Conservation (phyloP, 2,329 filamentous ascomycete species). For the Fusarium citri region DNA sequence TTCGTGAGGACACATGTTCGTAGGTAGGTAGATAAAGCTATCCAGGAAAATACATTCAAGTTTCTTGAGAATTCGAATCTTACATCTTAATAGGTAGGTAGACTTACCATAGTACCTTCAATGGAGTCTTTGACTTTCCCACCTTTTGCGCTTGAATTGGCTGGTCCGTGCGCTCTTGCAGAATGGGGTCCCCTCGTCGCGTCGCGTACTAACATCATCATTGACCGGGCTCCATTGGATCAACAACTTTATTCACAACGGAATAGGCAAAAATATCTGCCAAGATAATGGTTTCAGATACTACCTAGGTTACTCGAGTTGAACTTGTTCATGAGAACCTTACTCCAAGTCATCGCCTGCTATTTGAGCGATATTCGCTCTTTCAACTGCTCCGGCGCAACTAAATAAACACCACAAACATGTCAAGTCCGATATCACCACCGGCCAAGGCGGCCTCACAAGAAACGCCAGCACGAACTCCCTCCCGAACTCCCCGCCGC, state of each 20-base stretch:
- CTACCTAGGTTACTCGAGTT: background rate
- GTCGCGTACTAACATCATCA: constrained; percentile 36
- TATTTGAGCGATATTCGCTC: constrained; percentile 1
- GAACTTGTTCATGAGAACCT: background rate
- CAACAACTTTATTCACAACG: constrained; percentile 25
- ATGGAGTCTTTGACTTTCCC: background rate
- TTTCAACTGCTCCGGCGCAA: constrained; percentile 9
- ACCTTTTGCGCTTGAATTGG: background rate
- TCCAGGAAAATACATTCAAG: background rate
- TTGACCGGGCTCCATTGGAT: constrained; percentile 23
- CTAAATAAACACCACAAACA: constrained; percentile 24
- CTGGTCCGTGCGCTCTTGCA: constrained; percentile 24
- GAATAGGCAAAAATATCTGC: background rate
- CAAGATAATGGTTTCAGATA: background rate
- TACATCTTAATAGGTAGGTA: background rate
- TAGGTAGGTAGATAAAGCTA: background rate
- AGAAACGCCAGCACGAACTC: constrained; percentile 30
- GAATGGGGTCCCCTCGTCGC: constrained; percentile 20
- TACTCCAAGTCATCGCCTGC: background rate
- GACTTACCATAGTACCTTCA: background rate
- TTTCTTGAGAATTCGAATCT: background rate
- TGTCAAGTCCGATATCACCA: constrained; percentile 33
- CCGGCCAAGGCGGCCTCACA: constrained; percentile 27
- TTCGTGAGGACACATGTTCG: background rate
- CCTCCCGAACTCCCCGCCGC: constrained; percentile 48